Conservation (phyloP, 1,284 basidiomycete species). For the Ustanciosporium gigantosporum region DNA sequence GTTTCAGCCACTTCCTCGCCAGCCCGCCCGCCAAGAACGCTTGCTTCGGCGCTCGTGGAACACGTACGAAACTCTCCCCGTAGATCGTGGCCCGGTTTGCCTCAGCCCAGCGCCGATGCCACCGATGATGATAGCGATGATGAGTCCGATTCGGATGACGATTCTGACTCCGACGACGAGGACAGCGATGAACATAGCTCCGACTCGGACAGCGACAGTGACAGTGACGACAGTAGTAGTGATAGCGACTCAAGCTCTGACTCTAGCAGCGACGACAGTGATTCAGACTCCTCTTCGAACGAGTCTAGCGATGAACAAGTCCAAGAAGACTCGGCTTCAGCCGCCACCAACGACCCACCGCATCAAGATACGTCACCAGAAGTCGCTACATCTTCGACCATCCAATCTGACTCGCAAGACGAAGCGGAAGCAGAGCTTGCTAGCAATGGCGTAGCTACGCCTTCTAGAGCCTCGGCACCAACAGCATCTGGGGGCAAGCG, state of each 20-base stretch:
- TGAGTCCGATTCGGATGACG: background rate
- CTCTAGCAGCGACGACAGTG: background rate
- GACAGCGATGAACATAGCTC: background rate
- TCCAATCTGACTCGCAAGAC: constrained; percentile 32
- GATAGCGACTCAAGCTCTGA: background rate
- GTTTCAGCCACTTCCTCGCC: constrained; percentile 5
- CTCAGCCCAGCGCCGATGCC: constrained; percentile 13
- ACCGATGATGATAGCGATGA: constrained; percentile 2
- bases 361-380: background rate
- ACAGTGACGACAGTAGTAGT: background rate
- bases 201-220: background rate
- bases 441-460: constrained; percentile 28
- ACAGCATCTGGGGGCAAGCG: background rate
- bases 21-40: constrained; percentile 9
- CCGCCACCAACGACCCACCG: background rate
- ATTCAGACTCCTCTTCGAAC: background rate
- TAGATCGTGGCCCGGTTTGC: constrained; percentile 25
- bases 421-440: constrained; percentile 28
- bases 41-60: constrained; percentile 31
- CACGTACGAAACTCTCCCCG: constrained; percentile 34
- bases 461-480: background rate
- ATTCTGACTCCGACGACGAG: constrained; percentile 1
- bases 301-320: background rate
- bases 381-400: constrained; percentile 1
- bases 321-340: background rate